Evolutionary conservation across 2,329 filamentous ascomycete species (phyloP).

Genomic region (Didymella exigua): DNA sequence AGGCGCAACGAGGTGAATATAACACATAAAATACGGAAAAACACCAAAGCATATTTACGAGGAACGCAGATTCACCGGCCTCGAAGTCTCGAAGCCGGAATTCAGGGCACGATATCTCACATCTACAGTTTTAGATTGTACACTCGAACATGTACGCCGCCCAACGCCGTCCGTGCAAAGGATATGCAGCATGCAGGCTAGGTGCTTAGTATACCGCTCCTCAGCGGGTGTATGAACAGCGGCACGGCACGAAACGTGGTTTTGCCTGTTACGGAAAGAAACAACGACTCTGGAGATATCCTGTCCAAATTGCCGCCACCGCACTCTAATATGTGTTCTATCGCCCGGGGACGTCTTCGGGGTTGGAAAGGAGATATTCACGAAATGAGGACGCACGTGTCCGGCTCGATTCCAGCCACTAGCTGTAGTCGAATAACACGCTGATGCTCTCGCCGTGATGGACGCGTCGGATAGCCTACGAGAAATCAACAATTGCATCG

Average conservation of each 20-base stretch:
- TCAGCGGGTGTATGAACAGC: conserved; percentile 19
- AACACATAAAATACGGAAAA: too few species aligned
- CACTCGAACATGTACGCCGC: conserved; percentile 2
- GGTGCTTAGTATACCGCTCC: conserved; percentile 23
- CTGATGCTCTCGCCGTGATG: conserved; percentile 98
- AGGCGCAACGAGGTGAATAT: too few species aligned
- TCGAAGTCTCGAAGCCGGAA: background rate
- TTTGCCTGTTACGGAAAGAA: conserved; percentile 3
- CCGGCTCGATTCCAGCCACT: conserved; percentile 25
- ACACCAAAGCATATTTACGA: background rate
- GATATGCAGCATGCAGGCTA: conserved; percentile 6
- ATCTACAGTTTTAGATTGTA: conserved; percentile 7
- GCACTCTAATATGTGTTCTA: conserved; percentile 11
- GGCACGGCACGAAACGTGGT: conserved; percentile 2
- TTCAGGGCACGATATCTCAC: background rate
- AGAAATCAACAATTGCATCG: too few species aligned
- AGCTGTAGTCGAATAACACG: conserved; percentile 88
- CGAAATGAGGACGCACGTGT: background rate
- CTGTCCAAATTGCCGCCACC: background rate
- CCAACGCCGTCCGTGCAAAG: conserved; percentile 14
- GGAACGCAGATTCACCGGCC: background rate
- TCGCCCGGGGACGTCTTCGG: conserved; percentile 1
- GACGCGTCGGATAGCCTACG: conserved; percentile 86
- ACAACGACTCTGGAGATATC: background rate
- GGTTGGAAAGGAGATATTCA: background rate